These are phyloP conservation scores for Pyrenochaeta sp. DNA, from an alignment of 2,329 filamentous ascomycete genomes.

Conservation along the genomic window DNA sequence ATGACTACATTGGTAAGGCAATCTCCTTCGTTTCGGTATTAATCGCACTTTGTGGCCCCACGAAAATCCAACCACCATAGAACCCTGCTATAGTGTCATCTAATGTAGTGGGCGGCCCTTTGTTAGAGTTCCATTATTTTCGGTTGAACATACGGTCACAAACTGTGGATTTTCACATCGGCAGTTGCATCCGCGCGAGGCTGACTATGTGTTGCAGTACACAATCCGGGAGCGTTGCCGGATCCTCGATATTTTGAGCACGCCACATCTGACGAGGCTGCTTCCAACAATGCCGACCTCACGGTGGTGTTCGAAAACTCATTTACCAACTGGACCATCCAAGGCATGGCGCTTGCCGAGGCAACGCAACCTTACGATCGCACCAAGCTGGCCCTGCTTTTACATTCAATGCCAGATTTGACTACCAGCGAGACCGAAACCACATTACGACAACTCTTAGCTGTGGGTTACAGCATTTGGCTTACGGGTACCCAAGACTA, in stretches of 20 bases:
- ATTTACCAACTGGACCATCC: conserved; percentile 22
- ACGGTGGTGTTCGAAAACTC: conserved; percentile 33
- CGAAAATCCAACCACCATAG: conserved; percentile 9
- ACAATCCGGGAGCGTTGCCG: conserved; percentile 34
- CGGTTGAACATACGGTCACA: conserved; percentile 9
- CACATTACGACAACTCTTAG: conserved; percentile 22
- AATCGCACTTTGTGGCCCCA: conserved; percentile 12
- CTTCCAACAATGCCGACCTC: conserved; percentile 13
- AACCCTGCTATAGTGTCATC: conserved; percentile 17
- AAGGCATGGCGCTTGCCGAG: conserved; percentile 12
- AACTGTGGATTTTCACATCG: conserved; percentile 15
- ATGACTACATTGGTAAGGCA: conserved; percentile 36
- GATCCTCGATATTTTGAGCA: conserved; percentile 26
- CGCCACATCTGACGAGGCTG: conserved; percentile 8
- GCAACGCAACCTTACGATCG: conserved; percentile 23
- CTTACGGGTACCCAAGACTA: conserved; percentile 29
- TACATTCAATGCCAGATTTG: conserved; percentile 30
- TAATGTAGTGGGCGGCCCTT: conserved; percentile 16
- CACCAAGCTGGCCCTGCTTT: conserved; percentile 22
- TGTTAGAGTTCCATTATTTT: conserved; percentile 13
- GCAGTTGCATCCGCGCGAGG: conserved; percentile 35
- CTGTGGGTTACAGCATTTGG: conserved; percentile 23
- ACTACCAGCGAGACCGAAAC: conserved; percentile 14
- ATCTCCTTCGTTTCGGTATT: conserved; percentile 30
- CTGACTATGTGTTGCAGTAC: conserved; percentile 32